A percentile compares a stretch with the other conserved stretches of the same genome.
phyloP scores from a whole-genome alignment of 2,329 filamentous ascomycete species.

The Ophiostoma perfectum region DNA sequence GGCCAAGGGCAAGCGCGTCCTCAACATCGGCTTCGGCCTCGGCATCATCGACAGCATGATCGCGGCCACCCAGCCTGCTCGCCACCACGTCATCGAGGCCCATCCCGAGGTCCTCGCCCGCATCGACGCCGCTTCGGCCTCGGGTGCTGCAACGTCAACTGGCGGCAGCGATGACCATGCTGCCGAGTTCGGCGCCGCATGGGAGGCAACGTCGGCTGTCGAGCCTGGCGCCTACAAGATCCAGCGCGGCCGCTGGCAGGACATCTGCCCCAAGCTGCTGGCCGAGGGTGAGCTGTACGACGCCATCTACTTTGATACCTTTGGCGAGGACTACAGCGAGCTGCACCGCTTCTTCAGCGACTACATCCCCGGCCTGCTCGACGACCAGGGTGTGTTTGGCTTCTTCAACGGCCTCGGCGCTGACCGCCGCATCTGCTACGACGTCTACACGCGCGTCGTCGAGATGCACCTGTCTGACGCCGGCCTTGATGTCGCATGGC shows the following conservation, averaged over 20 bases:
- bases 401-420: constrained; percentile 91
- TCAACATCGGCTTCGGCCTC: constrained; percentile 90
- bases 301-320: constrained; percentile 95
- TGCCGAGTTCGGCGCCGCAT: constrained; percentile 45
- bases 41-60: constrained; percentile 80
- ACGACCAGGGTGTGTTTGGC: constrained; percentile 67
- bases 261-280: constrained; percentile 64
- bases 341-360: constrained; percentile 85
- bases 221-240: constrained; percentile 66
- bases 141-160: too few species aligned
- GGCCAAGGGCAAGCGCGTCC: constrained; percentile 56
- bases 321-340: constrained; percentile 86
- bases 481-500: constrained; percentile 84
- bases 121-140: constrained; percentile 37
- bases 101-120: constrained; percentile 70
- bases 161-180: constrained; percentile 38
- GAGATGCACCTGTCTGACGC: constrained; percentile 88
- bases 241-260: constrained; percentile 74
- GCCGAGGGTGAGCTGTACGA: constrained; percentile 68
- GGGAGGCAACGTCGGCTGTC: constrained; percentile 48
- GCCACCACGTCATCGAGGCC: constrained; percentile 82
- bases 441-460: constrained; percentile 87
- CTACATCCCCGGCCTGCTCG: constrained; percentile 72
- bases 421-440: constrained; percentile 87
- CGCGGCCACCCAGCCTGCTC: constrained; percentile 57